Base-by-base conservation (phyloP, 306 rosid genomes). In the Quercus wislizeni region DNA sequence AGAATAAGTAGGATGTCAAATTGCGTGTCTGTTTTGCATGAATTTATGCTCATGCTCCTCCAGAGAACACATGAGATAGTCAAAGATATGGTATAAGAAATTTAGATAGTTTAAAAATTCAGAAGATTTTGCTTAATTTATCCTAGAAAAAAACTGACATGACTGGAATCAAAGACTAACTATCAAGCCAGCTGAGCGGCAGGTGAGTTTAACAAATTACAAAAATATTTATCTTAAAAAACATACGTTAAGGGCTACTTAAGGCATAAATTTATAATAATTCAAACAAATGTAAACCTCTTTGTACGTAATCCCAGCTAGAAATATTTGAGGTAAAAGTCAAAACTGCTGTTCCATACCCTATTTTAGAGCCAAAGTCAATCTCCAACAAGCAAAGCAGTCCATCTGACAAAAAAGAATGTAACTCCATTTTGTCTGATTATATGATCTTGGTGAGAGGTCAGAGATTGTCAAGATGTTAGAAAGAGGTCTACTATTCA, bases 31-130 rank as follows among this genome's bases (percentile, higher is more conserved):
- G 52, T n/a, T 10, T 19, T 67, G 25, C n/a, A 19, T 1, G 35
- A 31, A 35, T 35, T 14, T 19, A 3, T 67, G 51, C 72, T 35
- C 72, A 67, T 35, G 72, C 51, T 67, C 51, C 51, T 67, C 51
- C n/a, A 67, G 72, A 67, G 23, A 13, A 67, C 25, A 35, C 18
- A 67, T 1, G 38, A 67, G 17, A 35, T n/a, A n/a, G 51, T 64
- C 67, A 27, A 21, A 74, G 74, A 14, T 80, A 59, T 9, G 65
- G 62, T 33, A 33, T 31, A 57, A 30, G 27, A 82, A 73, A 65
- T 55, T n/a, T 55, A 49, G 70, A 58, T 13, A 49, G 31, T 62
- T 62, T 62, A 62, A 27, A 15, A 30, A 13, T 27, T 62, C 38
- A 13, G 31, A 64, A 64, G 9, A 64, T 27, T 13, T 12, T 11